Evolutionary conservation across 495 filamentous ascomycete species (phyloP).

Genomic region (Mycothermus thermophilus): DNA sequence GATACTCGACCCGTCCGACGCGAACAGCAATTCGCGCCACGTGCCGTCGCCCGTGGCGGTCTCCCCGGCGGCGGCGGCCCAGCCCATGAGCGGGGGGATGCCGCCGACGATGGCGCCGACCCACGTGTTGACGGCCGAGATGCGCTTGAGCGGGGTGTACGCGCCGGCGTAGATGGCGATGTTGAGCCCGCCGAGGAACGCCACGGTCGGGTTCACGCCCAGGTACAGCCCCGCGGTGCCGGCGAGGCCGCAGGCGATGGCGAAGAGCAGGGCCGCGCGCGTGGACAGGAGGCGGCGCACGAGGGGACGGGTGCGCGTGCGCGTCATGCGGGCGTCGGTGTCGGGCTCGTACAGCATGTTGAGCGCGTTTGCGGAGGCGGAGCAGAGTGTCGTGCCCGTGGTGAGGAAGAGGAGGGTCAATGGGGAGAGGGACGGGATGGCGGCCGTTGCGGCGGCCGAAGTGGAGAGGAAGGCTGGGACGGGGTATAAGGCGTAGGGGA

Average conservation of each 20-base stretch:
- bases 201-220: slow-evolving; percentile 86
- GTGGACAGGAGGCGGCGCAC: slow-evolving; percentile 68
- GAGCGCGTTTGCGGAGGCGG: slow-evolving; percentile 76
- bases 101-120: slow-evolving; percentile 83
- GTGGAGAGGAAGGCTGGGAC: slow-evolving; percentile 63
- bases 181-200: slow-evolving; percentile 72
- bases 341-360: slow-evolving; percentile 94
- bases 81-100: slow-evolving; percentile 94
- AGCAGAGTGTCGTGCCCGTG: slow-evolving; percentile 71
- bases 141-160: slow-evolving; percentile 83
- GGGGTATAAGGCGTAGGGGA: slow-evolving; percentile 85
- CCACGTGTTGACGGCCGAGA: slow-evolving; percentile 88
- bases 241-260: slow-evolving; percentile 46
- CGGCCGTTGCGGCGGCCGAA: slow-evolving; percentile 37
- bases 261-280: slow-evolving; percentile 69
- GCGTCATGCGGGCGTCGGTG: slow-evolving; percentile 83
- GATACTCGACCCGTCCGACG: slow-evolving; percentile 36
- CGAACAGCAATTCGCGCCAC: slow-evolving; percentile 63
- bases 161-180: slow-evolving; percentile 80
- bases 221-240: slow-evolving; percentile 64
- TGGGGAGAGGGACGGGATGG: slow-evolving; percentile 71
- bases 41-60: slow-evolving; percentile 56
- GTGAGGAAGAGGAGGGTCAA: slow-evolving; percentile 89
- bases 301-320: slow-evolving; percentile 78
- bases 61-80: slow-evolving; percentile 85